Conservation (phyloP, 2,329 filamentous ascomycete species). For the Botryosphaeria dothidea region DNA sequence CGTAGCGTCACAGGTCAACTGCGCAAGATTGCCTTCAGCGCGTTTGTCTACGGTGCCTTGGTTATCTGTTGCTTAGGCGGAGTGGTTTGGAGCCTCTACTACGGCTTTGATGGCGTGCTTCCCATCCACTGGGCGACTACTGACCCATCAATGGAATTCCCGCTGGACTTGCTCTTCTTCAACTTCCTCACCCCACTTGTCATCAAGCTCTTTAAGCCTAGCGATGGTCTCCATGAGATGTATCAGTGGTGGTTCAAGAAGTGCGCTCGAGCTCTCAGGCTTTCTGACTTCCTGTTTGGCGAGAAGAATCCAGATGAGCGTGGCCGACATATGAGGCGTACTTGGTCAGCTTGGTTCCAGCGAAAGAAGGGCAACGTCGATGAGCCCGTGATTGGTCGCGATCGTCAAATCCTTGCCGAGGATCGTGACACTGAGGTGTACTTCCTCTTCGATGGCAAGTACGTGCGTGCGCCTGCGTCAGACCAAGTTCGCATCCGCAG, state of each 20-base stretch:
- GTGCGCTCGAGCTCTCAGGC: slow-evolving; percentile 75
- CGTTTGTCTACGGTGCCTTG: slow-evolving; percentile 89
- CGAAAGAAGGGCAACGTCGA: slow-evolving; percentile 43
- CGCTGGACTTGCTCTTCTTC: slow-evolving; percentile 91
- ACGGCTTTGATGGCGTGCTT: slow-evolving; percentile 68
- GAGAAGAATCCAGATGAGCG: slow-evolving; percentile 81
- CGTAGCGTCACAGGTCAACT: slow-evolving; percentile 89
- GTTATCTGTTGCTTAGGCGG: slow-evolving; percentile 92
- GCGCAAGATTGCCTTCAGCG: slow-evolving; percentile 94
- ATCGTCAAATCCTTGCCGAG: slow-evolving; percentile 32
- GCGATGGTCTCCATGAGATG: slow-evolving; percentile 78
- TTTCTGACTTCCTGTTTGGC: slow-evolving; percentile 93
- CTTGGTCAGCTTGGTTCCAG: slow-evolving; percentile 60
- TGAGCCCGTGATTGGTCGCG: slow-evolving; percentile 36
- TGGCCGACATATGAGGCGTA: slow-evolving; percentile 63
- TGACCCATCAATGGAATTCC: slow-evolving; percentile 90
- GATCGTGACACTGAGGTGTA: slow-evolving; percentile 44
- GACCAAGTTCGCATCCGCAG: slow-evolving; percentile 95
- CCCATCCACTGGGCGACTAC: slow-evolving; percentile 94
- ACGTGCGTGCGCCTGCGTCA: slow-evolving; percentile 89
- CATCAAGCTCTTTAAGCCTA: slow-evolving; percentile 80
- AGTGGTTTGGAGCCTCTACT: slow-evolving; percentile 87
- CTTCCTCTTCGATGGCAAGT: slow-evolving; percentile 73
- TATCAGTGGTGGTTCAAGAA: slow-evolving; percentile 96
- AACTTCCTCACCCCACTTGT: slow-evolving; percentile 93